Percentiles rank a stretch among this genome's conserved stretches.
Conservation (phyloP, 495 filamentous ascomycete genomes). For the Penicillium subrubescens region DNA sequence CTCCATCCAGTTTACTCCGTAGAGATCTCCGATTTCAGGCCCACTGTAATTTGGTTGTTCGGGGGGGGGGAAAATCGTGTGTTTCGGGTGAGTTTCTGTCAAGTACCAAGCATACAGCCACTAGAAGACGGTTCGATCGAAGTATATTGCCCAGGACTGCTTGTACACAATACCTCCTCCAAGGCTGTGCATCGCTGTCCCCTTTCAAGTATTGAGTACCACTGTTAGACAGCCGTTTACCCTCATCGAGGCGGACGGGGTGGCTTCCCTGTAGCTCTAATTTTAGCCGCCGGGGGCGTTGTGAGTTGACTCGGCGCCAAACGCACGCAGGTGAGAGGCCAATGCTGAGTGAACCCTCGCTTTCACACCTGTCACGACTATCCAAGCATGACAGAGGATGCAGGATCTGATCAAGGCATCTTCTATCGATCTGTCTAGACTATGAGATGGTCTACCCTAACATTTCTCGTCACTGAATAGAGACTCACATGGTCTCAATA, state of each 20-base stretch:
- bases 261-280: constrained; percentile 36
- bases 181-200: neutral
- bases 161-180: neutral
- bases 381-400: neutral
- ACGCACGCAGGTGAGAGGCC: constrained; percentile 38
- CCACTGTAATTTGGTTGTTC: constrained; percentile 19
- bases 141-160: neutral
- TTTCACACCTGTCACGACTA: constrained; percentile 11
- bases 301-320: constrained; percentile 42
- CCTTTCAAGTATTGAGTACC: neutral
- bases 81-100: neutral
- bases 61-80: neutral
- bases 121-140: neutral
- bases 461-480: neutral
- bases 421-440: neutral
- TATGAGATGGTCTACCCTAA: neutral
- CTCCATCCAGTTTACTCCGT: neutral
- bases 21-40: constrained; percentile 31
- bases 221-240: neutral
- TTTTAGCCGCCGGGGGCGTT: constrained; percentile 45
- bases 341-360: constrained; percentile 15
- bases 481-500: too few species aligned
- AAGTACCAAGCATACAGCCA: neutral
- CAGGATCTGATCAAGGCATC: neutral
- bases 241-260: neutral